Base-by-base conservation (phyloP, 805 yeast species). In the Saturnispora hagleri region DNA sequence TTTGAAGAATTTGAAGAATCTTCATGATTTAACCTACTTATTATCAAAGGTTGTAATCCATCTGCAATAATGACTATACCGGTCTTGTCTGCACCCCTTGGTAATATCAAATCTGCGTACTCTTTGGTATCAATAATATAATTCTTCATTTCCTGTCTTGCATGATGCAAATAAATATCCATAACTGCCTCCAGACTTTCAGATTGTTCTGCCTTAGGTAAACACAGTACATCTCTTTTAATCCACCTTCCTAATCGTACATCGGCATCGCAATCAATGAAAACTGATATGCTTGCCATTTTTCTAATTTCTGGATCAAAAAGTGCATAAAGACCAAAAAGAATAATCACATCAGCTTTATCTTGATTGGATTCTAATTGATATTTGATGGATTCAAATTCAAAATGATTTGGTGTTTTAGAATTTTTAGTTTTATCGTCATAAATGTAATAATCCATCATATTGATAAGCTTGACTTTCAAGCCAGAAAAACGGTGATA, bases 191-290 rank as follows among this genome's bases (percentile, higher is more conserved):
- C 74, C 18, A 67, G 54, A 40, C 47, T 51, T 3, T 22, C 35
- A 45, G 44, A 18, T 31, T 43, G 51, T 55, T 56, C 4, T 24
- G 15, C 33, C 26, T 35, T 9, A 50, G 42, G 9, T 56, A 56
- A 24, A 38, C 34, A 17, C 18, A 53, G 26, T 13, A 67, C 57
- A 33, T 65, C 70, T 46, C 69, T 57, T 51, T 73, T 69, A 46
- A 87, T 83, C 85, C 93, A 80, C 57, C 95, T 76, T n/a, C 88
- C 82, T 41, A 90, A 69, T 51, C 97, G 69, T 5, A 85, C 80
- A 65, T 90, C 98, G 1, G 91, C 81, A 66, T 90, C 97, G 55
- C 89, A 77, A 57, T 87, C 93, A 15, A 90, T 73, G 59, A 84
- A 90, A 2, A 90, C 79, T 61, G 80, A 84, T 57, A 89, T 71